phyloP scores from a whole-genome alignment of 169 alveolate species.

The Cryptosporidium andersoni region DNA sequence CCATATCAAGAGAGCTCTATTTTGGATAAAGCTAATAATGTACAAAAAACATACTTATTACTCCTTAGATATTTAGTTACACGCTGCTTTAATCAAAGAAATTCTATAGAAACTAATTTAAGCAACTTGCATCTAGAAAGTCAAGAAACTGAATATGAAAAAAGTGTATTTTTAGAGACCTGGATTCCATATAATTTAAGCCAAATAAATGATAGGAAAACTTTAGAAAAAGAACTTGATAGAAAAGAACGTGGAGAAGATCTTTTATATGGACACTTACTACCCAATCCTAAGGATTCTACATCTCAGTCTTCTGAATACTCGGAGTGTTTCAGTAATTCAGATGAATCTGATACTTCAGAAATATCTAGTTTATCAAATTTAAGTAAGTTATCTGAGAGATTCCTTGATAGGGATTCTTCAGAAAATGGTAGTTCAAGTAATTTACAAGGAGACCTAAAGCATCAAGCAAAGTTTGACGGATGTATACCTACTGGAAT shows the following conservation, averaged over 20 bases:
- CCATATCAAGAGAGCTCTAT: too few species aligned
- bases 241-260: conserved; percentile 70
- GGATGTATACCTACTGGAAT: conserved; percentile 85
- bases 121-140: neutral
- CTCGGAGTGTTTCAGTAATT: neutral
- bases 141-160: conserved; percentile 72
- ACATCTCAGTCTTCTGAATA: neutral
- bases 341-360: neutral
- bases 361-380: neutral
- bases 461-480: conserved; percentile 43
- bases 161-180: conserved; percentile 76
- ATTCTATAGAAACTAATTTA: too few species aligned
- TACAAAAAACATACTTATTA: too few species aligned
- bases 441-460: neutral
- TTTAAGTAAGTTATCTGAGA: conserved; percentile 4
- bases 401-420: conserved; percentile 2
- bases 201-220: conserved; percentile 77
- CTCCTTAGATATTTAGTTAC: too few species aligned
- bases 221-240: conserved; percentile 76
- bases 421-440: neutral
- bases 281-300: neutral
- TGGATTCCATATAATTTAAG: conserved; percentile 82
- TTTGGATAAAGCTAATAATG: too few species aligned
- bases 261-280: conserved; percentile 70
- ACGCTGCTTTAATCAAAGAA: too few species aligned